phyloP scores from a whole-genome alignment of 352 stramenopile genomes.

The Phytophthora hibernalis region DNA sequence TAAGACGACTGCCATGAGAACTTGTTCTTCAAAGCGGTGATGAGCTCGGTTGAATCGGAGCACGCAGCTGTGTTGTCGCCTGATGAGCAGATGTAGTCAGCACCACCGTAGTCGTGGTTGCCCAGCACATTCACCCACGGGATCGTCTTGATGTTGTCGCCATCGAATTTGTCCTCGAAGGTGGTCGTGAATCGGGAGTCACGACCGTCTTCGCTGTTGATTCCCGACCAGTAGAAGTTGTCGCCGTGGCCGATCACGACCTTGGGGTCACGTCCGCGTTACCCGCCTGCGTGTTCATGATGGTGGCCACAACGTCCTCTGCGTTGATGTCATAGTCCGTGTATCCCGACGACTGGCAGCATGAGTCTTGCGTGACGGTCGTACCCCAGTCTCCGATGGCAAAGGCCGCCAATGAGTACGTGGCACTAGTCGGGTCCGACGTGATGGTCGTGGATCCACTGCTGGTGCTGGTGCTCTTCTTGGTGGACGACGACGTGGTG shows the following conservation, averaged over 20 bases:
- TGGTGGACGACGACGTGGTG: slow-evolving; percentile 23
- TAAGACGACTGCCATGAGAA: slow-evolving; percentile 57
- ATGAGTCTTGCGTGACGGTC: slow-evolving; percentile 67
- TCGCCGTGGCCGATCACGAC: slow-evolving; percentile 68
- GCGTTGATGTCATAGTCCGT: slow-evolving; percentile 70
- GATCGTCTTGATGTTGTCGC: slow-evolving; percentile 53
- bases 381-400: slow-evolving; percentile 81
- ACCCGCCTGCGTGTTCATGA: slow-evolving; percentile 64
- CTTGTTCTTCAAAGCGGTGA: slow-evolving; percentile 45
- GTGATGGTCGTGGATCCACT: slow-evolving; percentile 37
- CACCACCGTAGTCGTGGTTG: slow-evolving; percentile 75
- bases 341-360: slow-evolving; percentile 65
- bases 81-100: slow-evolving; percentile 61
- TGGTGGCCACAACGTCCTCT: slow-evolving; percentile 56
- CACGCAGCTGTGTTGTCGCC: slow-evolving; percentile 39
- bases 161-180: slow-evolving; percentile 67
- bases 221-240: slow-evolving; percentile 77
- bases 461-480: slow-evolving; percentile 33
- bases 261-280: slow-evolving; percentile 50
- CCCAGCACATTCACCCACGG: slow-evolving; percentile 73
- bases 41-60: slow-evolving; percentile 25
- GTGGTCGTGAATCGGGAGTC: slow-evolving; percentile 61
- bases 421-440: slow-evolving; percentile 41
- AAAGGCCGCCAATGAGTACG: slow-evolving; percentile 64
- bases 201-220: slow-evolving; percentile 51